A percentile compares a stretch with the other conserved stretches of the same genome.
These are phyloP conservation scores for Torulaspora pretoriensis DNA, from an alignment of 1,139 yeast species.

Conservation along the genomic window DNA sequence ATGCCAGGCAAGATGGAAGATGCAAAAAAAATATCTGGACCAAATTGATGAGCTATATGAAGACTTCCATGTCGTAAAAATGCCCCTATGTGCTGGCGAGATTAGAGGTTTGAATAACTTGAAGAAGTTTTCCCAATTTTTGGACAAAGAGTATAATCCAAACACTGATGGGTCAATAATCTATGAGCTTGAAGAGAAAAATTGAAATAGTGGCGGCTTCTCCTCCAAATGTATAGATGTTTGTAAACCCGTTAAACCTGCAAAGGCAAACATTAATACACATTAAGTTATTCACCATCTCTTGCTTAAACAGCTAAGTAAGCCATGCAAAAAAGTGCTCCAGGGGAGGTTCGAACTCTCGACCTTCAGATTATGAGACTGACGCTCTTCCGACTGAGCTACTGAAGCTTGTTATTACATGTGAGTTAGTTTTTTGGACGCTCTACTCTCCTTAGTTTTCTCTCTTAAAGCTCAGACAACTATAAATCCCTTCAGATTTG, in stretches of 20 bases:
- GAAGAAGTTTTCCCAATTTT: conserved; percentile 66
- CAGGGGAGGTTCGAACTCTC: conserved; percentile 51
- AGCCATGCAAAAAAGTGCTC: conserved; percentile 39
- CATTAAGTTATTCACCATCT: no score
- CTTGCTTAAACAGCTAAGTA: background rate
- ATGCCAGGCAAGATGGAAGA: conserved; percentile 88
- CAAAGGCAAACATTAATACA: no score
- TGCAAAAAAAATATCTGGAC: conserved; percentile 91
- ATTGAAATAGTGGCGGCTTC: conserved; percentile 5
- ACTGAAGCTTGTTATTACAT: conserved; percentile 34
- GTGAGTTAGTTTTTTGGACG: background rate
- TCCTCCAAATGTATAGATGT: background rate
- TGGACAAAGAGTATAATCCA: conserved; percentile 69
- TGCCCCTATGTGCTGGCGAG: conserved; percentile 91
- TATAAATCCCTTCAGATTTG: no score
- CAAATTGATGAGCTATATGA: conserved; percentile 93
- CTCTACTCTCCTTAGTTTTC: no score
- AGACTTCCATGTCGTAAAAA: conserved; percentile 90
- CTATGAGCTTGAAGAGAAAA: conserved; percentile 59
- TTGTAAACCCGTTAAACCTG: background rate
- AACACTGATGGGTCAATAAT: conserved; percentile 54
- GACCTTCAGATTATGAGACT: conserved; percentile 46
- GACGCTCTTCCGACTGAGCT: conserved; percentile 46
- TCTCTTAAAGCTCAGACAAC: no score
- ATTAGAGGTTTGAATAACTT: conserved; percentile 87